These are phyloP conservation scores for Candida incommunis DNA, from an alignment of 805 yeast genomes.

Conservation along the genomic window DNA sequence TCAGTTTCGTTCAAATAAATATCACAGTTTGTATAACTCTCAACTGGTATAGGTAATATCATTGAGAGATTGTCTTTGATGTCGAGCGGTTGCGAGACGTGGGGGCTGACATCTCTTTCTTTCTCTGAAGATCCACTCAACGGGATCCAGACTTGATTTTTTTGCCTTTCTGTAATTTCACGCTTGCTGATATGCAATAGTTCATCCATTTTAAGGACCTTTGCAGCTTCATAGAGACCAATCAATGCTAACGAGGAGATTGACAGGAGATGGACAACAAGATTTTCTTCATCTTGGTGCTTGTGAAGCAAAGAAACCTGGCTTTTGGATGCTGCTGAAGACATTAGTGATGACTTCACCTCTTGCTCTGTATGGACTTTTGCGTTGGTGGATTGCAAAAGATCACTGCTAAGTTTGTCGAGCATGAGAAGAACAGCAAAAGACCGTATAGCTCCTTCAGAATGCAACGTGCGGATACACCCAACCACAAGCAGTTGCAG, in stretches of 20 bases:
- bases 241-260: neutral
- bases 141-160: neutral
- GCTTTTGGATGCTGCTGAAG: no score
- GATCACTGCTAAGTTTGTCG: conserved; percentile 4
- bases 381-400: neutral
- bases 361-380: neutral
- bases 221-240: neutral
- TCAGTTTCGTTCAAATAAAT: neutral
- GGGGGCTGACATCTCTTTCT: neutral
- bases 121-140: neutral
- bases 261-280: neutral
- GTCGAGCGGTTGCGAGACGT: neutral
- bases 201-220: neutral
- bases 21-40: neutral
- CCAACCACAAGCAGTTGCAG: neutral
- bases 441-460: conserved; percentile 5
- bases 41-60: neutral
- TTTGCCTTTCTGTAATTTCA: neutral
- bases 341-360: neutral
- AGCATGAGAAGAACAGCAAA: conserved; percentile 8
- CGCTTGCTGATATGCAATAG: neutral
- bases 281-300: neutral
- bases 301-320: neutral
- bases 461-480: neutral
- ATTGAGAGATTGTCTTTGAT: neutral